These are phyloP conservation scores for Fraxinus angustifolia DNA, from an alignment of 305 asterid species.

Conservation along the genomic window DNA sequence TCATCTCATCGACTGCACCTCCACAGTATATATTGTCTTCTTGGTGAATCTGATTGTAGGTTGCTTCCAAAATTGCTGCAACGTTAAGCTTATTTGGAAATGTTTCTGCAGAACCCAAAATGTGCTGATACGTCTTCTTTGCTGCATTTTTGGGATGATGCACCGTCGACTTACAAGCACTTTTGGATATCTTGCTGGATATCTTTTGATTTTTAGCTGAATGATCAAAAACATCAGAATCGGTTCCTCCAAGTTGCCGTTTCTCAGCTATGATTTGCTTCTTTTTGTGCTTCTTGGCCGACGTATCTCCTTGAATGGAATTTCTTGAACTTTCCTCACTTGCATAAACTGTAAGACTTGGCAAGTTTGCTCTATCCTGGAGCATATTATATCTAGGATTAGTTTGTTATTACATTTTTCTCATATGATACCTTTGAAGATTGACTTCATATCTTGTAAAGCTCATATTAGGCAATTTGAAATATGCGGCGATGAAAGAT, in stretches of 20 bases:
- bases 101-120: constrained; percentile 37
- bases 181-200: constrained; percentile 27
- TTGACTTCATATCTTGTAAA: not conserved
- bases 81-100: constrained; percentile 36
- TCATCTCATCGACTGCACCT: constrained; percentile 34
- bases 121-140: constrained; percentile 20
- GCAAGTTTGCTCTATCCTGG: constrained; percentile 41
- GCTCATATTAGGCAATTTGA: not conserved
- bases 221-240: constrained; percentile 29
- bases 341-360: constrained; percentile 22
- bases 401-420: not conserved
- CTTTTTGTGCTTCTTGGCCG: constrained; percentile 25
- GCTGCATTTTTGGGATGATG: constrained; percentile 21
- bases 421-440: not conserved
- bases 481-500: not conserved
- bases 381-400: constrained; percentile 19
- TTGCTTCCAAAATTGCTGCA: constrained; percentile 43
- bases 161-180: constrained; percentile 22
- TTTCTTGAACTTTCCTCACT: constrained; percentile 25
- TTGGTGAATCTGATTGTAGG: constrained; percentile 35
- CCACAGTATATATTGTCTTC: constrained; percentile 26
- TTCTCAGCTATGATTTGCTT: constrained; percentile 27
- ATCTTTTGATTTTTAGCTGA: constrained; percentile 27
- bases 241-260: constrained; percentile 25
- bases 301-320: constrained; percentile 27